Base-by-base conservation (phyloP, 1,139 yeast species). In the Suhomyces kunorum region DNA sequence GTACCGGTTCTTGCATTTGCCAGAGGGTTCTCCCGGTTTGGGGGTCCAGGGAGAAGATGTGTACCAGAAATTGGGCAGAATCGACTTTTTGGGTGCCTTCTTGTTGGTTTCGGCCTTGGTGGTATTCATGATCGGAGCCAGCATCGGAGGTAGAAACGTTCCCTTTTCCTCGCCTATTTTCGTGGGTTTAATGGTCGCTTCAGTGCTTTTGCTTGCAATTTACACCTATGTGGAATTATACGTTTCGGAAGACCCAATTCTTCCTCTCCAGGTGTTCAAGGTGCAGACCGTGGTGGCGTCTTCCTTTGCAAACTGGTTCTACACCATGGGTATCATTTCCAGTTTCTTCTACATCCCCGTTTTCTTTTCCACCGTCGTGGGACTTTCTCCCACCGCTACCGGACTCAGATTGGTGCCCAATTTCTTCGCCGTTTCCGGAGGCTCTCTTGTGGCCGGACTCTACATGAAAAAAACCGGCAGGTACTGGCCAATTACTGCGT, bases 71-170 rank as follows among this genome's bases (percentile, higher is more conserved):
- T 58, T 83, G 46, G 66, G 66, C 43, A 61, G 86, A 39, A 78
- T 89, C 28, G 97, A 89, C 58, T 79, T 87, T 64, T 60, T 67
- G 35, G 97, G 97, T 2, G 78, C 90, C 1, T 56, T 75, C 19
- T 64, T 79, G 17, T 66, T 86, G 55, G 83, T 87, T 32, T 46
- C 67, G 11, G 65, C 84, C 8, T 68, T 87, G 49, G 72, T 74
- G 51, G 55, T 64, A 9, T 53, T 74, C n/a, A 60, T 87, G 64
- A 61, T 82, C 15, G 87, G 88, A 8, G 80, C 88, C 13, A 78
- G 88, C 0, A 65, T 83, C 39, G 89, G 85, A 4, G 90, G 92
- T 8, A 71, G 72, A 44, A 76, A 74, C 27, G 56, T 82, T 48
- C 64, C 76, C 31, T 74, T 63, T 44, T 47, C 59, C 3, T 64